Base-by-base conservation (phyloP, 2,329 filamentous ascomycete genomes). In the Lachnellula arida region DNA sequence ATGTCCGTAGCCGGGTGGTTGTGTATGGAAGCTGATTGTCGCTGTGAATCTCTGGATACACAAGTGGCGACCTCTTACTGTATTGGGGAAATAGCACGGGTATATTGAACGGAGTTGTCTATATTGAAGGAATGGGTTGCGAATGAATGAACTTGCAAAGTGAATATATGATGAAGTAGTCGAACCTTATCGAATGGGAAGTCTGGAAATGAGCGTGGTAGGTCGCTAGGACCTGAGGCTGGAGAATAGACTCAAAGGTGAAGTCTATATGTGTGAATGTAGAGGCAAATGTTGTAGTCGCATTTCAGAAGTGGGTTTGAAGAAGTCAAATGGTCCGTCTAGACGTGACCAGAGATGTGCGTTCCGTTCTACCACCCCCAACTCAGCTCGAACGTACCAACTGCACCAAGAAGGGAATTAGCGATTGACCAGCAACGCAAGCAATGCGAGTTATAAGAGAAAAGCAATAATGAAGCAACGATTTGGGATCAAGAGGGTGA, bases 151-250 rank as follows among this genome's bases (percentile, higher is more conserved):
- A n/a, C 49, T 32, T 19, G 9, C 22, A 52, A 46, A 48, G 23
- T 42, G 34, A 40, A 51, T 53, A 51, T 40, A 49, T 46, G 28
- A 28, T 7, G 25, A 58, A 62, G 57, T 61, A 34, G 53, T 61
- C 60, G 54, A 64, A 61, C 58, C 62, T 57, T 56, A 46, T 52
- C 54, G 54, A 49, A 56, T 56, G 52, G 62, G 32, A 40, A 58
- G 44, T n/a, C 49, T 62, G 51, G 54, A 54, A 67, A 67, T 63
- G 66, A 67, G 59, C 54, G 65, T 67, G 56, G 60, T 57, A 57
- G 63, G 59, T 67, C 65, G 55, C 65, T 67, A 61, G 65, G 65
- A 68, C 52, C 61, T 62, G 60, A 58, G 48, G 48, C 54, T 12
- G 51, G 59, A 57, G 40, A 39, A 59, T 55, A 62, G 56, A 62